Conservation (phyloP, 805 yeast species). For the Zygoascus ofunaensis region DNA sequence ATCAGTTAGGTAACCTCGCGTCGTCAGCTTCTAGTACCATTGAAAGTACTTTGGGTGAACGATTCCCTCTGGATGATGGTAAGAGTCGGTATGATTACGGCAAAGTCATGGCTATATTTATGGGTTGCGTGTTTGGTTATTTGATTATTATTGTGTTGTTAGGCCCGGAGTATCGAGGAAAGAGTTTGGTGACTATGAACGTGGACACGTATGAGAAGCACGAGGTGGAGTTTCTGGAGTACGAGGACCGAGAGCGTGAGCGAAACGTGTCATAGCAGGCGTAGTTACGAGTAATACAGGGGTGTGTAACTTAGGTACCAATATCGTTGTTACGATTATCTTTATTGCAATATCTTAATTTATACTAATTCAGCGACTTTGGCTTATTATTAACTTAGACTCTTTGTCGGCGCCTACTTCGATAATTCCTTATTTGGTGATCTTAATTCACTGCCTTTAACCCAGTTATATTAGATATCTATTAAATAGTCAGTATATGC, state of each 20-base stretch:
- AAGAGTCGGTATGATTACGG: constrained; percentile 45
- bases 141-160: constrained; percentile 38
- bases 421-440: too few species aligned
- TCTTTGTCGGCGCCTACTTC: too few species aligned
- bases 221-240: not conserved
- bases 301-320: too few species aligned
- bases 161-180: constrained; percentile 45
- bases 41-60: constrained; percentile 51
- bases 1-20: constrained; percentile 66
- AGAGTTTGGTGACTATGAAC: constrained; percentile 13
- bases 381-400: too few species aligned
- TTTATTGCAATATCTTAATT: too few species aligned
- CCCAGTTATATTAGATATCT: too few species aligned
- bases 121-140: constrained; percentile 54
- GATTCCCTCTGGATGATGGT: constrained; percentile 44
- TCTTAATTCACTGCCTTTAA: too few species aligned
- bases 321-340: too few species aligned
- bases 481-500: too few species aligned
- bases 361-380: too few species aligned
- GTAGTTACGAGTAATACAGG: too few species aligned
- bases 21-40: constrained; percentile 65
- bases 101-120: constrained; percentile 61
- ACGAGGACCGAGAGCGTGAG: not conserved
- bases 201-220: constrained; percentile 8
- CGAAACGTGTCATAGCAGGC: too few species aligned